These are phyloP conservation scores for Conidiobolus incongruus DNA, from an alignment of 371 early-diverging fungal genomes.

Conservation along the genomic window DNA sequence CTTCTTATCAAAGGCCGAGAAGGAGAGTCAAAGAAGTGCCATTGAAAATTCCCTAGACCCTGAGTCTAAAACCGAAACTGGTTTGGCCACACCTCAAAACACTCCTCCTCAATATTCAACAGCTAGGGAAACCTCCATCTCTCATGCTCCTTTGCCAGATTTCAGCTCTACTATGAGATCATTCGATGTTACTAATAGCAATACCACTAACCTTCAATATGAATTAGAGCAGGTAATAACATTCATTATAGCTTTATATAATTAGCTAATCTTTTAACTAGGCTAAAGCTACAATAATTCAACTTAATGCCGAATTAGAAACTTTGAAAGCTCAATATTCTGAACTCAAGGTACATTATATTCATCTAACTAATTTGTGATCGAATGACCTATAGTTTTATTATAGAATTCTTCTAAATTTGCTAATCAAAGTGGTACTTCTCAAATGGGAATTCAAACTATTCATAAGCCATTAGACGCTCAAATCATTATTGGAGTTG, in stretches of 20 bases:
- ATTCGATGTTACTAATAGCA: neutral
- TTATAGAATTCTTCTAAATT: neutral
- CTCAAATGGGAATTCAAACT: slow-evolving; percentile 2
- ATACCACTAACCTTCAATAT: too few relatives aligned
- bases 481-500: slow-evolving; percentile 6
- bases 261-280: neutral
- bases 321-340: slow-evolving; percentile 3
- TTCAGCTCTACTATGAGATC: neutral
- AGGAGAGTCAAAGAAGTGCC: neutral
- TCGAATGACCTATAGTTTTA: neutral
- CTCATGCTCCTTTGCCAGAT: slow-evolving; percentile 1
- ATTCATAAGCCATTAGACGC: slow-evolving; percentile 4
- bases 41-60: neutral
- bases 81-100: neutral
- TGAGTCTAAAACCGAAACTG: neutral
- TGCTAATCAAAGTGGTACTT: neutral
- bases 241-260: neutral
- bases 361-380: neutral
- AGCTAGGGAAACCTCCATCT: neutral
- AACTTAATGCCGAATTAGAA: slow-evolving; percentile 2
- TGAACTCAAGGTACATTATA: neutral
- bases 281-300: neutral
- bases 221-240: too few relatives aligned
- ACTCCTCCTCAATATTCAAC: neutral
- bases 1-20: slow-evolving; percentile 15